phyloP scores from a whole-genome alignment of 2,329 filamentous ascomycete genomes.

The Fusarium sp. region DNA sequence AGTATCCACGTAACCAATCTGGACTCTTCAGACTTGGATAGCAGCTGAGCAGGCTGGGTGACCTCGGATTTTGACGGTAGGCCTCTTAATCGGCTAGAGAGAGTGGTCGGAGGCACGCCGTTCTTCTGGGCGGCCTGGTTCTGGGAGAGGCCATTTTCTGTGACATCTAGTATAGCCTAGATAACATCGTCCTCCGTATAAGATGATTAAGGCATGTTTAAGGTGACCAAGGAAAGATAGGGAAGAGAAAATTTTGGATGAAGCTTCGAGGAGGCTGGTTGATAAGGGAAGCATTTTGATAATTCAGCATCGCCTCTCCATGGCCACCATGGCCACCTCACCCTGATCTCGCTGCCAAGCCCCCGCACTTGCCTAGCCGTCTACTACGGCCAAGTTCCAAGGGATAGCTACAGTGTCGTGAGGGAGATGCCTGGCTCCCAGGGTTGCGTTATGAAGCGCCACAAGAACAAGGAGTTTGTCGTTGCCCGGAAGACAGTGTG shows the following conservation, averaged over 20 bases:
- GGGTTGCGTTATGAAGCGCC: too few species aligned
- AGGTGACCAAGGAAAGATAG: neutral
- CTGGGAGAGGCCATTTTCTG: slow-evolving; percentile 13
- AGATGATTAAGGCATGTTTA: neutral
- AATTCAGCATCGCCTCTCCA: too few species aligned
- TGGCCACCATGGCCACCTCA: too few species aligned
- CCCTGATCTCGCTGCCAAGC: too few species aligned
- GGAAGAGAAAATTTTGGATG: neutral
- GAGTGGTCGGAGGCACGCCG: slow-evolving; percentile 1
- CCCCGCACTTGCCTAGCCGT: too few species aligned
- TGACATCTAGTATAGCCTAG: slow-evolving; percentile 17
- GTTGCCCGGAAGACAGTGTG: too few species aligned
- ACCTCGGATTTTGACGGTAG: neutral
- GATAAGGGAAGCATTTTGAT: neutral
- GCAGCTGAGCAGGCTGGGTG: slow-evolving; percentile 1
- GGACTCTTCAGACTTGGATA: slow-evolving; percentile 13
- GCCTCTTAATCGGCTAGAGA: slow-evolving; percentile 6
- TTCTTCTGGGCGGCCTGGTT: slow-evolving; percentile 3
- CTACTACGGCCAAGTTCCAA: too few species aligned
- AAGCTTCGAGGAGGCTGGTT: neutral
- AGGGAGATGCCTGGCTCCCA: too few species aligned
- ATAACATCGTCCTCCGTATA: slow-evolving; percentile 3
- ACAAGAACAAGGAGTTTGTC: too few species aligned
- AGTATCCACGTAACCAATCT: slow-evolving; percentile 7
- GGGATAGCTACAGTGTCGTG: too few species aligned